phyloP scores from a whole-genome alignment of 352 stramenopile genomes.

The Phytophthora tentaculata region DNA sequence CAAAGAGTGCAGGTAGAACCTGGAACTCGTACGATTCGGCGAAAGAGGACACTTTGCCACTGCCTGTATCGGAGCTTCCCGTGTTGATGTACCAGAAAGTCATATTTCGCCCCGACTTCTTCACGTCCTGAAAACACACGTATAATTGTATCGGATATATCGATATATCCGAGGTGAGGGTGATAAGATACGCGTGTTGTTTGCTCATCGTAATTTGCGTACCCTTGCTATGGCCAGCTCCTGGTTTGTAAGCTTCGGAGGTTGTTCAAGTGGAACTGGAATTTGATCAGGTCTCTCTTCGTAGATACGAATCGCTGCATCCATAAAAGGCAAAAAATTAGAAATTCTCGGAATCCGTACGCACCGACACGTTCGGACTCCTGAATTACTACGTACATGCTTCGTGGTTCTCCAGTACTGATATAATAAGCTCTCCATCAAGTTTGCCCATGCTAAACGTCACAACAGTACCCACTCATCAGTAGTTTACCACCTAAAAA shows the following conservation, averaged over 20 bases:
- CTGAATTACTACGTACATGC: slow-evolving; percentile 28
- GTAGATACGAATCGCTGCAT: slow-evolving; percentile 32
- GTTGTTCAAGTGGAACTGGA: slow-evolving; percentile 29
- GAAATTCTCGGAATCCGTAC: not conserved
- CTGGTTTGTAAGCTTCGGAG: slow-evolving; percentile 50
- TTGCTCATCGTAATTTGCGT: not conserved
- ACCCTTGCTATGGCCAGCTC: slow-evolving; percentile 48
- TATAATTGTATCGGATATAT: too few species aligned
- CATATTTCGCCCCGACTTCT: slow-evolving; percentile 43
- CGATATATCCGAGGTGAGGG: not conserved
- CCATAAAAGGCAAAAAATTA: not conserved
- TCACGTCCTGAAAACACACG: slow-evolving; percentile 43
- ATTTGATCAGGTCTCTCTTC: slow-evolving; percentile 41
- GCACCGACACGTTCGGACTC: not conserved
- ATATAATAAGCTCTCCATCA: slow-evolving; percentile 67
- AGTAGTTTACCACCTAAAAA: not conserved
- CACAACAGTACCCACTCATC: not conserved
- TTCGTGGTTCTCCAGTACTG: slow-evolving; percentile 62
- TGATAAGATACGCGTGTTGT: not conserved
- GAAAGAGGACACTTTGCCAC: slow-evolving; percentile 8
- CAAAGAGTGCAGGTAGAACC: slow-evolving; percentile 66
- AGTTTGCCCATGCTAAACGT: slow-evolving; percentile 59
- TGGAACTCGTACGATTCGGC: slow-evolving; percentile 38
- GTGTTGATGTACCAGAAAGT: slow-evolving; percentile 67
- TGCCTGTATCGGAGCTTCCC: slow-evolving; percentile 5